A percentile compares a stretch with the other conserved stretches of the same genome.
Evolutionary conservation across 129 eudicot species (phyloP).

Genomic region (Ambrosia trifida): DNA sequence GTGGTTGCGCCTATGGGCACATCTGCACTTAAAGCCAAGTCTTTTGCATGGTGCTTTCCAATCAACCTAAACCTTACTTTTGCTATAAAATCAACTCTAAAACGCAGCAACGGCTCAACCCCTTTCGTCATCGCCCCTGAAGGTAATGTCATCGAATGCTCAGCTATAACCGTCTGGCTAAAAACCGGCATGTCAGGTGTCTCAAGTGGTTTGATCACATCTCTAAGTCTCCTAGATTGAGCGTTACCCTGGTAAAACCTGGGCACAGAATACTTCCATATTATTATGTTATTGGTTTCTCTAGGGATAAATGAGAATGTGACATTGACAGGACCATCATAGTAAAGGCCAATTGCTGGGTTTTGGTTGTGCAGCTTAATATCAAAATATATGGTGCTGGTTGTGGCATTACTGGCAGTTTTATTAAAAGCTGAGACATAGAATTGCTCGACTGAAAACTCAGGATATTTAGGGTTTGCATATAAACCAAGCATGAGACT

Average conservation of each 20-base stretch:
- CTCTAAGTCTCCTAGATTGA: conserved; percentile 29
- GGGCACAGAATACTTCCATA: conserved; percentile 32
- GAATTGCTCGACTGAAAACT: conserved; percentile 23
- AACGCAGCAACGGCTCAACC: conserved; percentile 15
- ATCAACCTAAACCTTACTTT: conserved; percentile 21
- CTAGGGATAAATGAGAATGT: conserved; percentile 25
- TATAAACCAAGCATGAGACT: conserved; percentile 16
- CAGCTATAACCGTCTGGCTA: conserved; percentile 18
- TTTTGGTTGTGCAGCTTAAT: conserved; percentile 27
- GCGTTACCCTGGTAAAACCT: conserved; percentile 31
- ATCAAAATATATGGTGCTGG: conserved; percentile 20
- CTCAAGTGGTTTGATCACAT: conserved; percentile 14
- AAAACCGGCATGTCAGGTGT: background rate
- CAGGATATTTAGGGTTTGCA: conserved; percentile 21
- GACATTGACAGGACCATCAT: conserved; percentile 21
- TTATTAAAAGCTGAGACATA: conserved; percentile 25
- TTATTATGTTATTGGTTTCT: conserved; percentile 8
- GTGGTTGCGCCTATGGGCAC: conserved; percentile 28
- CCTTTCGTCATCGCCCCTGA: conserved; percentile 8
- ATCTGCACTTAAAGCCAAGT: conserved; percentile 17
- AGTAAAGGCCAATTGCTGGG: conserved; percentile 19
- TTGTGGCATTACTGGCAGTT: conserved; percentile 17
- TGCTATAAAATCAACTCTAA: conserved; percentile 24
- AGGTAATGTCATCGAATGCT: background rate
- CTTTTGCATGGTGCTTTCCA: conserved; percentile 26